Evolutionary conservation across 192 early-diverging fungal genomes (phyloP).

Genomic region (Podila verticillata): DNA sequence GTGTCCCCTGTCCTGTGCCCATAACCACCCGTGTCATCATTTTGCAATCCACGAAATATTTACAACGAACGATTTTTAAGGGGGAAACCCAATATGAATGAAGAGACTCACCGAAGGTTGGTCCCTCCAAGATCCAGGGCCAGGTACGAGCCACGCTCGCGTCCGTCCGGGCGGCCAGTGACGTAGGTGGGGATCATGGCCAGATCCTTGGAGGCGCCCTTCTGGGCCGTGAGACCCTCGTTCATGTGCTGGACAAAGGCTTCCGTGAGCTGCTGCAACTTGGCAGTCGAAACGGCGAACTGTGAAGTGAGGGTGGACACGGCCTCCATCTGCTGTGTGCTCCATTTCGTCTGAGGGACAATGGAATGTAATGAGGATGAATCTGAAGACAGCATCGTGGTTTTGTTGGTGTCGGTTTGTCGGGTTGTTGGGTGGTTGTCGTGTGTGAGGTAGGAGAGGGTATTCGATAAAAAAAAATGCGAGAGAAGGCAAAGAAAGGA

Average conservation of each 20-base stretch:
- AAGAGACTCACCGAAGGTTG: constrained; percentile 83
- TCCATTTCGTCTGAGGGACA: constrained; percentile 22
- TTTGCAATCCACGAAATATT: no score
- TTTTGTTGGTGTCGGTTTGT: not conserved
- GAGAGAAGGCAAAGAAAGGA: not conserved
- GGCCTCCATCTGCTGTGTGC: constrained; percentile 9
- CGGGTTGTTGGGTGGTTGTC: not conserved
- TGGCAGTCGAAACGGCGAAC: constrained; percentile 59
- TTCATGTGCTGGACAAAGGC: constrained; percentile 62
- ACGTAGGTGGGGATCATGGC: constrained; percentile 94
- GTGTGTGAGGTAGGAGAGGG: not conserved
- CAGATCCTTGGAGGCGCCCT: constrained; percentile 34
- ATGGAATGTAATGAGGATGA: constrained; percentile 11
- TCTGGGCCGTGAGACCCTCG: constrained; percentile 51
- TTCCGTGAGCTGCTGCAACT: constrained; percentile 56
- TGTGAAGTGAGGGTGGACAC: constrained; percentile 15
- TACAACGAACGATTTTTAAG: no score
- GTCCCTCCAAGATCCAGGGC: constrained; percentile 96
- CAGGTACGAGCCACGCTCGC: constrained; percentile 88
- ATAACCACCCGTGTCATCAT: no score
- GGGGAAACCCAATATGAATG: no score
- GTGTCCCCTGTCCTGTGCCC: no score
- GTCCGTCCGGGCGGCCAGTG: constrained; percentile 80
- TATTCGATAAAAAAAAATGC: not conserved
- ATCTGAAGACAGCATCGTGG: constrained; percentile 15